Evolutionary conservation across 306 rosid species (phyloP).

Genomic region (Canavalia ensiformis): DNA sequence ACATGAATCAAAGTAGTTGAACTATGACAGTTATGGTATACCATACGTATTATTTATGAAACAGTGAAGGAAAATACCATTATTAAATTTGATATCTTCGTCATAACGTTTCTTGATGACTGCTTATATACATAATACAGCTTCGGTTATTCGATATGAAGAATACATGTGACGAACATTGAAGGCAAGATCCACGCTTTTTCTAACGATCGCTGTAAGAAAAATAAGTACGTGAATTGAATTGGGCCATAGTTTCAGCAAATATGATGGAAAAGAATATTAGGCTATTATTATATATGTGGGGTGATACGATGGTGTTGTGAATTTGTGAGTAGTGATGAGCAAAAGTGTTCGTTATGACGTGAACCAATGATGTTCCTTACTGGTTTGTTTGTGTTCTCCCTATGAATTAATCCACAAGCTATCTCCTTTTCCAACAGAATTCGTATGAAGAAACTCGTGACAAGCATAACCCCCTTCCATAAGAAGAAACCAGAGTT

Average conservation of each 20-base stretch:
- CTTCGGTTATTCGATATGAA: background rate
- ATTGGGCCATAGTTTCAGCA: background rate
- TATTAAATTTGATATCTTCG: background rate
- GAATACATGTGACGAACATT: background rate
- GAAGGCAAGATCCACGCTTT: slow-evolving; percentile 1
- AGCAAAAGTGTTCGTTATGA: background rate
- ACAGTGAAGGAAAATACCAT: slow-evolving; percentile 10
- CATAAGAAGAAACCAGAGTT: background rate
- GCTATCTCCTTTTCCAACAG: slow-evolving; percentile 23
- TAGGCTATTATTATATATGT: background rate
- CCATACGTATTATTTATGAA: background rate
- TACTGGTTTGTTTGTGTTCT: slow-evolving; percentile 14
- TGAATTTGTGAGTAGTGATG: too few relatives aligned
- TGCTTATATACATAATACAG: background rate
- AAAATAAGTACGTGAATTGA: background rate
- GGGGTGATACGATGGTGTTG: background rate
- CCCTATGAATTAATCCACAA: slow-evolving; percentile 26
- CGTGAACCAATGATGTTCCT: slow-evolving; percentile 19
- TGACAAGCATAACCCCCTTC: background rate
- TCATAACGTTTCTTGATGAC: slow-evolving; percentile 7
- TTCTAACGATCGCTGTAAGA: too few relatives aligned
- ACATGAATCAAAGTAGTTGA: background rate
- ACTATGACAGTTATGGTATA: slow-evolving; percentile 6
- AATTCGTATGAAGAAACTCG: slow-evolving; percentile 38
- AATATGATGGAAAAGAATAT: background rate